Evolutionary conservation across 2,329 filamentous ascomycete genomes (phyloP).

Genomic region (Pyrenophora tritici-repentis): DNA sequence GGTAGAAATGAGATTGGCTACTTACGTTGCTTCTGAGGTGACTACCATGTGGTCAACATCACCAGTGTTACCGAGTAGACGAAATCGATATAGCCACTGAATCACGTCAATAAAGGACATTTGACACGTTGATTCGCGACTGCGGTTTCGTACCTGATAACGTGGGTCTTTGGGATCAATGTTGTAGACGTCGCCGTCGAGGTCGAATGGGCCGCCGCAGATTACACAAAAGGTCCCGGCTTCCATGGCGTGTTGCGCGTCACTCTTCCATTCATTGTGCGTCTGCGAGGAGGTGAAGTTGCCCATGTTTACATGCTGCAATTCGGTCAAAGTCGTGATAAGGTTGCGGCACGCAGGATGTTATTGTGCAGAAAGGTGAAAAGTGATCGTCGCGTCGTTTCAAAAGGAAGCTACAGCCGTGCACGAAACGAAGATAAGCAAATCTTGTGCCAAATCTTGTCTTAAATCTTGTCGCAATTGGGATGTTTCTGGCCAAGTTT

Average conservation of each 20-base stretch:
- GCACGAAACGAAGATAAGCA: neutral
- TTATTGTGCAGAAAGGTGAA: neutral
- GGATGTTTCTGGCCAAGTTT: no score
- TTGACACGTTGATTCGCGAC: neutral
- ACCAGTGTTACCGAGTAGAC: constrained; percentile 21
- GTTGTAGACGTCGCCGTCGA: constrained; percentile 28
- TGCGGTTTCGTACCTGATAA: constrained; percentile 20
- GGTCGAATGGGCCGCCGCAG: constrained; percentile 34
- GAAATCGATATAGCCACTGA: constrained; percentile 34
- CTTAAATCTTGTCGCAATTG: no score
- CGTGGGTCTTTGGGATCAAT: constrained; percentile 22
- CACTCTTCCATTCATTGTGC: constrained; percentile 18
- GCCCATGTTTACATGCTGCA: constrained; percentile 16
- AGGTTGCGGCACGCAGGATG: neutral
- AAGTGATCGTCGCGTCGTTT: no score
- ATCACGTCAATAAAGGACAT: neutral
- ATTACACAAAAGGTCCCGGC: constrained; percentile 31
- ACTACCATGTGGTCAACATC: constrained; percentile 19
- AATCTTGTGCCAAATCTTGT: neutral
- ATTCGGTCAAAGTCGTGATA: neutral
- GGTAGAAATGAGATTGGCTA: neutral
- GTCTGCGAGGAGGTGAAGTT: constrained; percentile 17
- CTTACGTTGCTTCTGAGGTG: constrained; percentile 12
- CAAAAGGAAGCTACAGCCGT: neutral
- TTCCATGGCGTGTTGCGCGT: constrained; percentile 29